A percentile compares a stretch with the other conserved stretches of the same genome.
These are phyloP conservation scores for Chenopodium suecicum DNA, from an alignment of 148 eudicot genomes.

Conservation along the genomic window DNA sequence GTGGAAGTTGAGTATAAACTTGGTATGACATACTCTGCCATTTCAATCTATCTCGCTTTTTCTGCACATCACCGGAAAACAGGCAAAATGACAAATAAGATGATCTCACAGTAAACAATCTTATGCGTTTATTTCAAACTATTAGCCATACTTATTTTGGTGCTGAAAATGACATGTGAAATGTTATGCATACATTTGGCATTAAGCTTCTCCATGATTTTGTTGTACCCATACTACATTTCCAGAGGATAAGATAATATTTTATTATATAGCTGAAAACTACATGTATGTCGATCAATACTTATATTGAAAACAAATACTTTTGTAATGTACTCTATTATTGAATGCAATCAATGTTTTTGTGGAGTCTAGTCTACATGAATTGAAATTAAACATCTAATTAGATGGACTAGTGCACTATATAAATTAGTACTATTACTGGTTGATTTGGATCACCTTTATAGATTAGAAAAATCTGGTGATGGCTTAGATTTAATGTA, in stretches of 20 bases:
- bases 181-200: background rate
- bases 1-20: background rate
- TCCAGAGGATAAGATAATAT: background rate
- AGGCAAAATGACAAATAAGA: background rate
- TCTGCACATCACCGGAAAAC: background rate
- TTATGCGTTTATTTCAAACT: background rate
- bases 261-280: background rate
- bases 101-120: background rate
- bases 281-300: background rate
- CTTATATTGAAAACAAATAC: too few species aligned
- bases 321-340: too few species aligned
- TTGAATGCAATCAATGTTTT: too few species aligned
- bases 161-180: constrained; percentile 1
- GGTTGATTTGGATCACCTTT: background rate
- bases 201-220: background rate
- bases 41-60: background rate
- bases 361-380: too few species aligned
- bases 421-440: background rate
- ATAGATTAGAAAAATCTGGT: background rate
- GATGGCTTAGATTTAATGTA: background rate
- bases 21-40: background rate
- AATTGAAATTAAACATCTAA: background rate
- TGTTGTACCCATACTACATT: background rate
- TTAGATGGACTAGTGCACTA: background rate
- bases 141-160: background rate